Percentiles rank a stretch among this genome's conserved stretches.
These are phyloP conservation scores for Cladosporium austrohemisphaericum DNA, from an alignment of 2,329 filamentous ascomycete genomes.

Conservation along the genomic window DNA sequence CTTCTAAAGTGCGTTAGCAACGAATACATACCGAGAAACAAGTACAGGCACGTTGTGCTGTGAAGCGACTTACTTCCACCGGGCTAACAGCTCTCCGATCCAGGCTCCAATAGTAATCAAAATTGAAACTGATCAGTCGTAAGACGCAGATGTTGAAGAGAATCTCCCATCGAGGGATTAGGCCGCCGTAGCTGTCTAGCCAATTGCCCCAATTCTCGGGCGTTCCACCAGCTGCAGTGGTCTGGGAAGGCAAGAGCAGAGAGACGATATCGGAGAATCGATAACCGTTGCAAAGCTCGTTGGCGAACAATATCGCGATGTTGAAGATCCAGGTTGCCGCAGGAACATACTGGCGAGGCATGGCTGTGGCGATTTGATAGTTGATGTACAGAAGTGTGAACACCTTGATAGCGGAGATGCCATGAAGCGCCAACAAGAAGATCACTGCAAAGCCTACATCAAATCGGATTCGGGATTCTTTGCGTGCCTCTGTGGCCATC, in stretches of 20 bases:
- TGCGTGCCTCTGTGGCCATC: conserved; percentile 10
- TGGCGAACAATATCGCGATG: conserved; percentile 78
- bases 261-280: conserved; percentile 61
- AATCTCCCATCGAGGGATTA: conserved; percentile 93
- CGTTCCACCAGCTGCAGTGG: conserved; percentile 36
- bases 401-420: conserved; percentile 80
- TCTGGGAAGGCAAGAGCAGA: conserved; percentile 44
- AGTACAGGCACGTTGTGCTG: neutral
- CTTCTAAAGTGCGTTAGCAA: conserved; percentile 81
- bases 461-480: conserved; percentile 47
- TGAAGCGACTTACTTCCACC: conserved; percentile 66
- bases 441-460: conserved; percentile 77
- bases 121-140: conserved; percentile 90
- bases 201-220: conserved; percentile 59
- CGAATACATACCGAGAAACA: neutral
- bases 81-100: conserved; percentile 61
- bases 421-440: conserved; percentile 77
- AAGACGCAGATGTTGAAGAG: conserved; percentile 94
- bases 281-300: conserved; percentile 80
- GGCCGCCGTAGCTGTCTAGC: conserved; percentile 74
- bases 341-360: conserved; percentile 70
- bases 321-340: conserved; percentile 86
- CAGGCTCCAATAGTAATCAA: conserved; percentile 93
- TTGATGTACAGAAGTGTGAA: conserved; percentile 76
- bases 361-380: conserved; percentile 68